Conservation (phyloP, 2,329 filamentous ascomycete genomes). For the Phyllosticta citribraziliensis region DNA sequence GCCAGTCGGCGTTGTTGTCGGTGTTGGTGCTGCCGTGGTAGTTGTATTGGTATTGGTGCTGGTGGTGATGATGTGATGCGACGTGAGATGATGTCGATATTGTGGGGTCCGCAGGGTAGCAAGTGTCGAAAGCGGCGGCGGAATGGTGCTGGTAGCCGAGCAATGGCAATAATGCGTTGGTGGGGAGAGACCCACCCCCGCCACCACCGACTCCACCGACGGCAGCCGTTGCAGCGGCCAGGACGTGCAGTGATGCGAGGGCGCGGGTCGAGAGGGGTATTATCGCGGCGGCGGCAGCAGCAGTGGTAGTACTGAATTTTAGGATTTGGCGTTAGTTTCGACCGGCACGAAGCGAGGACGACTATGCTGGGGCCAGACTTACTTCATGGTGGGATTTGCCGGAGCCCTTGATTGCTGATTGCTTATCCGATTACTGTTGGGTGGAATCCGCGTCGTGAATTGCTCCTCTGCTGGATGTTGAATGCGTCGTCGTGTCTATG, state of each 20-base stretch:
- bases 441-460: background rate
- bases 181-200: no score
- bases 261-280: background rate
- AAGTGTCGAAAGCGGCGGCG: no score
- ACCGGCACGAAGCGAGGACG: background rate
- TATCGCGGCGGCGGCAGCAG: background rate
- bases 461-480: background rate
- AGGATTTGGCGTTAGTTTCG: background rate
- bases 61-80: background rate
- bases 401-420: no score
- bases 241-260: background rate
- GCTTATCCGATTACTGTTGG: no score
- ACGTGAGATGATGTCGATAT: no score
- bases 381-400: no score
- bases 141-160: no score
- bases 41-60: background rate
- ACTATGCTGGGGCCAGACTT: no score
- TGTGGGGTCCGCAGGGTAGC: no score
- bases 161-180: no score
- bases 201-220: no score
- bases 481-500: background rate
- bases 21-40: background rate
- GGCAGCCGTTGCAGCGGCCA: background rate
- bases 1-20: background rate
- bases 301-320: background rate